These are phyloP conservation scores for Fusarium duplospermum DNA, from an alignment of 2,329 filamentous ascomycete genomes.

Conservation along the genomic window DNA sequence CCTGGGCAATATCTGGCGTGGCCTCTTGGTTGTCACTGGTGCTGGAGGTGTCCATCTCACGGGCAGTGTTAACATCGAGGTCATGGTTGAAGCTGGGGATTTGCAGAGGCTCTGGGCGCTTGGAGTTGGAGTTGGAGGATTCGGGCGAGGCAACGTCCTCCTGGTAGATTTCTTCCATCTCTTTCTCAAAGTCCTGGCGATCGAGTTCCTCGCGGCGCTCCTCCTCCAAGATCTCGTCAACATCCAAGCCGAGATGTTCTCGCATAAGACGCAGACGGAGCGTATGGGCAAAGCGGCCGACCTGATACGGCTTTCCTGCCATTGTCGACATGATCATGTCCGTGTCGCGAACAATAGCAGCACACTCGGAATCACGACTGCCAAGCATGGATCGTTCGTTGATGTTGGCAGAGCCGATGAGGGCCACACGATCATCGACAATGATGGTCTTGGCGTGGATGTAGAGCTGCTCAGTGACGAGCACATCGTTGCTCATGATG, in stretches of 20 bases:
- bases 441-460: slow-evolving; percentile 98
- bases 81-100: slow-evolving; percentile 79
- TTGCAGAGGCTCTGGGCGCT: slow-evolving; percentile 33
- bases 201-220: slow-evolving; percentile 76
- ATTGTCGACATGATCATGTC: slow-evolving; percentile 94
- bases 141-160: slow-evolving; percentile 54
- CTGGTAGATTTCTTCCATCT: slow-evolving; percentile 72
- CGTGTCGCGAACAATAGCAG: slow-evolving; percentile 89
- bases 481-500: slow-evolving; percentile 82
- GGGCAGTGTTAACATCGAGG: slow-evolving; percentile 56
- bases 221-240: slow-evolving; percentile 88
- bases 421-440: slow-evolving; percentile 90
- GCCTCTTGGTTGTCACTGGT: slow-evolving; percentile 19
- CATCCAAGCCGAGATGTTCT: slow-evolving; percentile 95
- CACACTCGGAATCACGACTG: slow-evolving; percentile 90
- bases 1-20: slow-evolving; percentile 46
- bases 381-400: slow-evolving; percentile 98
- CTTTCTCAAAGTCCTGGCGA: slow-evolving; percentile 64
- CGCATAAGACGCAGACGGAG: slow-evolving; percentile 94
- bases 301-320: slow-evolving; percentile 88
- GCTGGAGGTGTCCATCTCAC: slow-evolving; percentile 54
- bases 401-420: slow-evolving; percentile 98
- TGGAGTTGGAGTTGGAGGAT: slow-evolving; percentile 49
- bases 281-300: slow-evolving; percentile 92
- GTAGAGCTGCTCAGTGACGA: slow-evolving; percentile 96